phyloP scores from a whole-genome alignment of 176 grass and related monocot genomes.

The Lolium perenne region DNA sequence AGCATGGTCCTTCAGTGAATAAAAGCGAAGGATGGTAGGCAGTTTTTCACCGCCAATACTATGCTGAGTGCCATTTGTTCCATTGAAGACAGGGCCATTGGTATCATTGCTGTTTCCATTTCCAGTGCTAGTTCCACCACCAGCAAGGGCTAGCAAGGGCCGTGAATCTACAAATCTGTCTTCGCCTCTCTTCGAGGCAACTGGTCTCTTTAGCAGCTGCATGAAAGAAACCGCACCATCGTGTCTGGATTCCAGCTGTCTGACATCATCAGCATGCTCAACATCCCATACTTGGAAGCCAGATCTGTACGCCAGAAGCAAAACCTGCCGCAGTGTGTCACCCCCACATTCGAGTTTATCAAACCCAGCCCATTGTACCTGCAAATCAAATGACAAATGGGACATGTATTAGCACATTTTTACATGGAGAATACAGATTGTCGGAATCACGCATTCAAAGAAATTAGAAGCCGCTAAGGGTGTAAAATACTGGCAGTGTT shows the following conservation, averaged over 20 bases:
- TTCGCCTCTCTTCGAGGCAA: constrained; percentile 43
- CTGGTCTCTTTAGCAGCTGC: constrained; percentile 86
- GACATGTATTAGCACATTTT: background rate
- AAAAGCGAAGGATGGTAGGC: constrained; percentile 73
- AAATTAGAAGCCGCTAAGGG: background rate
- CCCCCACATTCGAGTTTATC: constrained; percentile 78
- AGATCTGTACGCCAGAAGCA: constrained; percentile 81
- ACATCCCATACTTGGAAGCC: constrained; percentile 99
- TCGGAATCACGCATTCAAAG: constrained; percentile 15
- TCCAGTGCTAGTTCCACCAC: constrained; percentile 57
- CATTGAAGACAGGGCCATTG: constrained; percentile 52
- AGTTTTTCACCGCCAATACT: constrained; percentile 55
- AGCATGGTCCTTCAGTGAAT: constrained; percentile 78
- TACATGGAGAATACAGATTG: constrained; percentile 26
- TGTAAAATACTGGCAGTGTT: background rate
- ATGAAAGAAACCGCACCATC: constrained; percentile 82
- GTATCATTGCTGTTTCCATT: constrained; percentile 52
- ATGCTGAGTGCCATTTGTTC: constrained; percentile 57
- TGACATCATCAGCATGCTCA: constrained; percentile 84
- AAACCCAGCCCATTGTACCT: constrained; percentile 97
- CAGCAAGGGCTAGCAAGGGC: constrained; percentile 75
- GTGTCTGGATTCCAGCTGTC: constrained; percentile 82
- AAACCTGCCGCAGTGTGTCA: constrained; percentile 56
- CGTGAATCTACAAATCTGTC: constrained; percentile 79
- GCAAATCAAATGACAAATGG: constrained; percentile 33